Evolutionary conservation across 352 stramenopile genomes (phyloP), one percentile per base, ranked within the genome.

Genomic region (Thalassiosira exigua): DNA sequence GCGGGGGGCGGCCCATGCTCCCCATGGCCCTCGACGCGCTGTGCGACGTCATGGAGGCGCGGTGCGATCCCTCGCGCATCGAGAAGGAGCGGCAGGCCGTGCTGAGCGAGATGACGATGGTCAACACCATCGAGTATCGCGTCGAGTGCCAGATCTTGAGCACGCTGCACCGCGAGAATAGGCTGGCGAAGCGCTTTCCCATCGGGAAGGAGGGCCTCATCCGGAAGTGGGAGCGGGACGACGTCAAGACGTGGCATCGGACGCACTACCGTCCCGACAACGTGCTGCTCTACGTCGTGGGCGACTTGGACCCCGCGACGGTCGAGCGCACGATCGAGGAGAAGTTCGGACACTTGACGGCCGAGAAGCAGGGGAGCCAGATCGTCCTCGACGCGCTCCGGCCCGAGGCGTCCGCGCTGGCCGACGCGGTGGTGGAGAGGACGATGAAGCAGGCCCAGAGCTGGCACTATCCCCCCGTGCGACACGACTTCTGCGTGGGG

Each of bases 111-210:
- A 95, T 96, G 91, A 95, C 90, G 32, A 96, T 96, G 92, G 94
- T 96, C 21, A 95, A 95, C 79, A 96, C 90, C n/a, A 95, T 95
- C 69, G 91, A 95, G 79, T 96, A 96, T 82, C 87, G 93, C 44
- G 93, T 96, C 21, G 92, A 96, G 86, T 96, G 92, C 79, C 92
- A 97, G 74, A 95, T 96, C 75, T 77, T 97, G 19, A 87, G 83
- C 9, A 94, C 92, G 2, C 73, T 97, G 5, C 94, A 97, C 74
- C 75, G 89, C 9, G 94, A 97, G 80, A 97, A 97, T 84, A 79
- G 91, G 57, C 80, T 96, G 27, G 90, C 92, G 0, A 94, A 94
- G 71, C 77, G 88, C 48, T 96, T 96, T 71, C 93, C 93, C 12
- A 96, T 96, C 83, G 93, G 93, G 19, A 95, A 96, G 50, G 90